Evolutionary conservation across 1,284 basidiomycete genomes (phyloP), one percentile per base, ranked within the genome.

Genomic region (Cutaneotrichosporon mucoides): DNA sequence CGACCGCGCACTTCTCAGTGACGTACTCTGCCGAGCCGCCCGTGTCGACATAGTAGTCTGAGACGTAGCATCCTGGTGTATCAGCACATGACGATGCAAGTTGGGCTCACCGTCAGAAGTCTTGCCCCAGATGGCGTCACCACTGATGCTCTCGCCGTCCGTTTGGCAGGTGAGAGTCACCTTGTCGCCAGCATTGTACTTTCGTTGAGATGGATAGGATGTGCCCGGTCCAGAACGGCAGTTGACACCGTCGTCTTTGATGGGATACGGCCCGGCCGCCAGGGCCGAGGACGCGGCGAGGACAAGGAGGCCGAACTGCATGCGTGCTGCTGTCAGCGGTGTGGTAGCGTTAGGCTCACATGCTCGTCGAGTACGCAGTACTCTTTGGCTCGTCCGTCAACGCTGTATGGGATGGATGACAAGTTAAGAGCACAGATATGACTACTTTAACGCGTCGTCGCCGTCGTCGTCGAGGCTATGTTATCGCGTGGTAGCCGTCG

Each of bases 201-300:
- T 4, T 49, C 36, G 55, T n/a, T 45, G 15, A 11, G 55, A 34
- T 9, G 8, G 4, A 56, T 45, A 46, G 34, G 34, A 33, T n/a
- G 53, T 56, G 16, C 36, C 24, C 1, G 60, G 60, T n/a, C 60
- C 56, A n/a, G 48, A n/a, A 40, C 56, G 56, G 53, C 60, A 58
- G 53, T 49, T 42, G 40, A 62, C 53, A 15, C 33, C 38, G 38
- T 61, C 53, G 2, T 13, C 53, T 34, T 50, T 58, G 48, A 57
- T 55, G 16, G 43, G 42, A 51, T 37, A 57, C 4, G 57, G 34
- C 24, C 46, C 46, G 11, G 46, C 46, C 46, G 46, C 33, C 10
- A 36, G 33, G 43, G 34, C 46, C 5, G 46, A 5, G 5, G 46
- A 12, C 16, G 11, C 24, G 12, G 10, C 33, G 46, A 36, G 33